Evolutionary conservation across 768 basidiomycete genomes (phyloP).

Genomic region (Sistotremastrum niveocremeum): DNA sequence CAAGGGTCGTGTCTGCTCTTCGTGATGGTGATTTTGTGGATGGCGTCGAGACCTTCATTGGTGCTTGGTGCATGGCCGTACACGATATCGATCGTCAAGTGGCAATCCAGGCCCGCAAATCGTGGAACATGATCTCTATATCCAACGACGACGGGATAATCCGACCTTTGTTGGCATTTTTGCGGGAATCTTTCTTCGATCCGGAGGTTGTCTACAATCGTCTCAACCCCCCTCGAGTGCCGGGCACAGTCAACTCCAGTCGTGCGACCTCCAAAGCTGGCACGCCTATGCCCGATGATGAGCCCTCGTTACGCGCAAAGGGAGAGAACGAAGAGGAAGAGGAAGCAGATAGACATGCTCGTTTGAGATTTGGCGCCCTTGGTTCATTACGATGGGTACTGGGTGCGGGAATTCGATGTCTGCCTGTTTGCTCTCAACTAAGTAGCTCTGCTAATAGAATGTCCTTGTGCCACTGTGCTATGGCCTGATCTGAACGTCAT

Average conservation of each 20-base stretch:
- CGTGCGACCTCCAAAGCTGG: conserved; percentile 17
- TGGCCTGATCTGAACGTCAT: conserved; percentile 21
- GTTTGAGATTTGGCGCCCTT: conserved; percentile 55
- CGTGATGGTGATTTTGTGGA: conserved; percentile 35
- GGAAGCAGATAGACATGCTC: conserved; percentile 53
- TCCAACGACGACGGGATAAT: conserved; percentile 3
- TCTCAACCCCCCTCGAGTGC: conserved; percentile 42
- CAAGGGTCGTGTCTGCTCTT: conserved; percentile 11
- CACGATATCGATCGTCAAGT: conserved; percentile 63
- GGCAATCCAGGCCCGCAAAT: conserved; percentile 30
- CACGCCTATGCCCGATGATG: conserved; percentile 15
- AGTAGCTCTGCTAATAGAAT: not conserved
- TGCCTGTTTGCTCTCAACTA: not conserved
- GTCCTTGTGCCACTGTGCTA: not conserved
- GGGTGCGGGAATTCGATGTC: conserved; percentile 26
- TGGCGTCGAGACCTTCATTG: conserved; percentile 45
- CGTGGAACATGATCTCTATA: conserved; percentile 35
- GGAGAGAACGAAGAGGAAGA: conserved; percentile 53
- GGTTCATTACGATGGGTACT: conserved; percentile 52
- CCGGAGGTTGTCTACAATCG: conserved; percentile 43
- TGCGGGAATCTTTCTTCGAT: conserved; percentile 42
- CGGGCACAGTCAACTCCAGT: conserved; percentile 16
- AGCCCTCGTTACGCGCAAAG: conserved; percentile 22
- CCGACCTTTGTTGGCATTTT: conserved; percentile 32
- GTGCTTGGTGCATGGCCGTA: conserved; percentile 59